Conservation (phyloP, 2,329 filamentous ascomycete species). For the Thelonectria rubi region DNA sequence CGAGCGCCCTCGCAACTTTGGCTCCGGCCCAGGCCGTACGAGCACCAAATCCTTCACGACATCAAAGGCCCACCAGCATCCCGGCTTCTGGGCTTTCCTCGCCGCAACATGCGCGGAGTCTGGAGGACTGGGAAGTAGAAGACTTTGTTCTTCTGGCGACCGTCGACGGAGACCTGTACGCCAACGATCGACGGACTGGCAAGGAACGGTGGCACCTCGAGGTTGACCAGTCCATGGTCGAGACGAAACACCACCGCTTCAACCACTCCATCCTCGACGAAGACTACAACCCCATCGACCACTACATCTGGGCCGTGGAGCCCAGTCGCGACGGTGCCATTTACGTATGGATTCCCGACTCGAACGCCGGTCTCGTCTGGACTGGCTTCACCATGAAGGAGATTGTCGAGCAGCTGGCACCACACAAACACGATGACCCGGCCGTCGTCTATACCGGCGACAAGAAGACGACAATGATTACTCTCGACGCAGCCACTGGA, state of each 20-base stretch:
- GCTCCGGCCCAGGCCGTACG: constrained; percentile 95
- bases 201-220: constrained; percentile 86
- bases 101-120: constrained; percentile 93
- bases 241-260: constrained; percentile 82
- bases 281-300: constrained; percentile 74
- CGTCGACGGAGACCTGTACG: constrained; percentile 96
- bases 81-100: constrained; percentile 73
- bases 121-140: constrained; percentile 99
- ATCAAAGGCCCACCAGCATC: constrained; percentile 62
- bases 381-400: constrained; percentile 83
- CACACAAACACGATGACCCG: constrained; percentile 78
- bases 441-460: constrained; percentile 89
- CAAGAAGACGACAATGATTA: constrained; percentile 90
- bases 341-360: constrained; percentile 81
- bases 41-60: constrained; percentile 84
- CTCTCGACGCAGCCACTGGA: constrained; percentile 86
- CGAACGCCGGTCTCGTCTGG: constrained; percentile 67
- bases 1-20: constrained; percentile 96
- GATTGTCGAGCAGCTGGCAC: constrained; percentile 83
- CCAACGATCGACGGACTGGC: constrained; percentile 87
- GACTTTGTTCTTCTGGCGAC: constrained; percentile 99
- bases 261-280: constrained; percentile 70
- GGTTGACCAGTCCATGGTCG: constrained; percentile 86
- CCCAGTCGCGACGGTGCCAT: constrained; percentile 87
- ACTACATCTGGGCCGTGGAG: constrained; percentile 95